Evolutionary conservation across 106 monocot genomes (phyloP), one percentile per base, ranked within the genome.

Genomic region (Cymbidium sinense): DNA sequence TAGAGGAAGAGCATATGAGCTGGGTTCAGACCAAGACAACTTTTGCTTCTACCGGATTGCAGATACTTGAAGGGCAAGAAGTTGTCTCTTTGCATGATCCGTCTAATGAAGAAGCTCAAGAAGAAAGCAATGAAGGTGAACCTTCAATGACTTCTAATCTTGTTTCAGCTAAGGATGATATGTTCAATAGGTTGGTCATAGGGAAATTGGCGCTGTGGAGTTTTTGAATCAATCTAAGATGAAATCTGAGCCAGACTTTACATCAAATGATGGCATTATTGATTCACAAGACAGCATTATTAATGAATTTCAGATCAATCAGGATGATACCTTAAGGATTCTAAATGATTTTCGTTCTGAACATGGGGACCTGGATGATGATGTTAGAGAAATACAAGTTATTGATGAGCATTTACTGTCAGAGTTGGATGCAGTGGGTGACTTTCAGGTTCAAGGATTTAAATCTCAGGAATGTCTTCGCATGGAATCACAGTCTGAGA

Each of bases 371-470:
- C 70, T 75, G 34, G 75, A 65, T 70, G 80, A 77, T 58, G 76
- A 75, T 39, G 47, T 76, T 12, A 29, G 79, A 28, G 86, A 84
- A 65, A 72, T 82, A 21, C 69, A 77, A 34, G 51, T 50, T 1
- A 81, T 88, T 61, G 86, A 89, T 79, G 89, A 86, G 81, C 70
- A 62, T 64, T 81, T 89, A 25, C 76, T 90, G 31, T 73, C 81
- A 13, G 93, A 95, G 70, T 54, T 90, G 81, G 93, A 95, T 83
- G 84, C 64, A 7, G 89, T 89, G 61, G 86, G 89, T 84, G 90
- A 93, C 13, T 93, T 84, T 75, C 43, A 37, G 18, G 75, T 85
- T 8, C 71, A 43, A 31, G 70, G 84, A 54, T 20, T 74, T 44
- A 83, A 27, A 67, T 33, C 69, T 52, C 70, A 76, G 30, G 75